These are phyloP conservation scores for Tricholoma flavovirens DNA, from an alignment of 768 basidiomycete species.

Conservation along the genomic window DNA sequence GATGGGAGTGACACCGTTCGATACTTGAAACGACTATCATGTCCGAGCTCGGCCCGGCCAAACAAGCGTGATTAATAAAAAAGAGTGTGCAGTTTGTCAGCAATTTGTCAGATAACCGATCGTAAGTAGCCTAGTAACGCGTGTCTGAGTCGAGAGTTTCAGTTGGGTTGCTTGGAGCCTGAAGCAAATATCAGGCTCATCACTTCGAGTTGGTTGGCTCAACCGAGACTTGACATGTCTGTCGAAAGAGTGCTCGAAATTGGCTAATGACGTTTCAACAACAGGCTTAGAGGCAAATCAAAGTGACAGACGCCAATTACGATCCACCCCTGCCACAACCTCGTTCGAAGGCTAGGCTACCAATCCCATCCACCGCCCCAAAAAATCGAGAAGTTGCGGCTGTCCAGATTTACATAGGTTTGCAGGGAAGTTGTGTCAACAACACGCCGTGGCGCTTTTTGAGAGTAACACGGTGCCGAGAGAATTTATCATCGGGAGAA, in stretches of 20 bases:
- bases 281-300: not conserved
- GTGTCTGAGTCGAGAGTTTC: too few relatives aligned
- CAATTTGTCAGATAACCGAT: not conserved
- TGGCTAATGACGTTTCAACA: not conserved
- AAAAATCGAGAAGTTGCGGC: not conserved
- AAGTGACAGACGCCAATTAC: not conserved
- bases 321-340: not conserved
- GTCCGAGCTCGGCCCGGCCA: too few relatives aligned
- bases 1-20: not conserved
- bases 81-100: not conserved
- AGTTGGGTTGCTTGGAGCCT: too few relatives aligned
- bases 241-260: not conserved
- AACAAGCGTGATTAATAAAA: too few relatives aligned
- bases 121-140: too few relatives aligned
- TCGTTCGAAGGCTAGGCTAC: not conserved
- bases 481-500: conserved; percentile 99
- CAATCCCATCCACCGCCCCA: not conserved
- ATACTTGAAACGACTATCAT: not conserved
- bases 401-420: conserved; percentile 61
- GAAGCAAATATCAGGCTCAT: too few relatives aligned
- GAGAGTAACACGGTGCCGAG: conserved; percentile 92
- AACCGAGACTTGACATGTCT: too few relatives aligned
- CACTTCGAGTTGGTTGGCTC: too few relatives aligned
- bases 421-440: conserved; percentile 82
- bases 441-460: conserved; percentile 91